phyloP scores from a whole-genome alignment of 139 green algal species.

The Marvania coccoides region DNA sequence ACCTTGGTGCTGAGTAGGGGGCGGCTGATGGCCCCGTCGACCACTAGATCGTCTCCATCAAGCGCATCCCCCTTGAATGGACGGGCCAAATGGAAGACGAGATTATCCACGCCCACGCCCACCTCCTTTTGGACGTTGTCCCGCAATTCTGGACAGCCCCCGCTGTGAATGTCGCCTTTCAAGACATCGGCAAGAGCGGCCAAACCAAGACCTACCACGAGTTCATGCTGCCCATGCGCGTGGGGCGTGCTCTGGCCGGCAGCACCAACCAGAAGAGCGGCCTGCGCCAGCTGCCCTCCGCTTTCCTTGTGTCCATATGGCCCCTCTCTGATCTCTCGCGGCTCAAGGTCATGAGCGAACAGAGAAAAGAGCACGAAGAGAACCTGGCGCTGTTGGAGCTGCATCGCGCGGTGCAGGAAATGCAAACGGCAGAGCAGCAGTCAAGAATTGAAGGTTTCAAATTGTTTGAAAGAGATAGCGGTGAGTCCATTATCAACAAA shows the following conservation, averaged over 20 bases:
- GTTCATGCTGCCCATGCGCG: slow-evolving; percentile 23
- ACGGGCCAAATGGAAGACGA: too few species aligned
- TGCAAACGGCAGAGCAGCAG: slow-evolving; percentile 5
- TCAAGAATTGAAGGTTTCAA: neutral
- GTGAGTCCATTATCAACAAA: neutral
- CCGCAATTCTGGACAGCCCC: slow-evolving; percentile 18
- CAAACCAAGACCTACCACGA: slow-evolving; percentile 16
- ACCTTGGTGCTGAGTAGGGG: slow-evolving; percentile 15
- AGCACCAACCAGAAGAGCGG: slow-evolving; percentile 20
- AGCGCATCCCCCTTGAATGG: slow-evolving; percentile 31
- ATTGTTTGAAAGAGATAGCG: neutral
- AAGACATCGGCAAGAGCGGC: slow-evolving; percentile 1
- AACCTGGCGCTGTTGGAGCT: slow-evolving; percentile 10
- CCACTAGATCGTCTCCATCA: slow-evolving; percentile 68
- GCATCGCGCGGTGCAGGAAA: slow-evolving; percentile 2
- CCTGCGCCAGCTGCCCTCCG: slow-evolving; percentile 17
- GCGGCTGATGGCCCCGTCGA: too few species aligned
- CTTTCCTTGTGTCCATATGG: slow-evolving; percentile 60
- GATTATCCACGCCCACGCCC: too few species aligned
- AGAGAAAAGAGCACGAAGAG: neutral
- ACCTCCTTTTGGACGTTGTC: slow-evolving; percentile 44
- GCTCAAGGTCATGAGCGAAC: neutral
- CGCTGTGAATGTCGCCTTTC: slow-evolving; percentile 18
- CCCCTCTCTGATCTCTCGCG: too few species aligned
- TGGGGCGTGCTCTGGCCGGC: slow-evolving; percentile 27